These are phyloP conservation scores for Cardamine resedifolia DNA, from an alignment of 345 rosid genomes.

Conservation along the genomic window DNA sequence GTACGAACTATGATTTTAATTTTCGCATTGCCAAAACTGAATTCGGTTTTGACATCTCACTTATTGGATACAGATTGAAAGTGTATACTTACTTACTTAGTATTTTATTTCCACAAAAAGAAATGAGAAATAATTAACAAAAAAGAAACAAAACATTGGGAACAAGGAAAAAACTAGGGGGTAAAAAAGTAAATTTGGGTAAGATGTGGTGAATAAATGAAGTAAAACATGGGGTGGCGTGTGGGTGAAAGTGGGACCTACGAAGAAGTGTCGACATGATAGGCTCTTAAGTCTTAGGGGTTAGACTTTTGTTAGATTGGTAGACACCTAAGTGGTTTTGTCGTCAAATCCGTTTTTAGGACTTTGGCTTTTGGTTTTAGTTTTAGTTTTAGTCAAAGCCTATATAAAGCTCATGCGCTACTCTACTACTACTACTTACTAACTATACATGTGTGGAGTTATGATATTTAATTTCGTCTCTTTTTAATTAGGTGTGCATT, in stretches of 20 bases:
- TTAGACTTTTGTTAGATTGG: constrained; percentile 34
- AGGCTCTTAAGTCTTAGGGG: constrained; percentile 15
- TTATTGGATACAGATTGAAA: constrained; percentile 10
- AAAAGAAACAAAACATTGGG: constrained; percentile 34
- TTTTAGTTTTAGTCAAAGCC: constrained; percentile 31
- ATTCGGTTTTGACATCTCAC: constrained; percentile 11
- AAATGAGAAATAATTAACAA: constrained; percentile 12
- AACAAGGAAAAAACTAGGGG: constrained; percentile 24
- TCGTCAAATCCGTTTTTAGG: constrained; percentile 31
- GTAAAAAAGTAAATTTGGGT: constrained; percentile 38
- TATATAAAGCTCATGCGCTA: constrained; percentile 38
- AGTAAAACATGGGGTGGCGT: constrained; percentile 18
- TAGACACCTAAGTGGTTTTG: constrained; percentile 24
- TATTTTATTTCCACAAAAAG: background rate
- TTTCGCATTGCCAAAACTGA: background rate
- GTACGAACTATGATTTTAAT: background rate
- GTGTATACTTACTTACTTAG: too few species aligned
- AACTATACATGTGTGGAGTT: constrained; percentile 20
- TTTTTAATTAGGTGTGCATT: constrained; percentile 26
- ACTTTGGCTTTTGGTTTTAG: constrained; percentile 20
- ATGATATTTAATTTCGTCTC: background rate
- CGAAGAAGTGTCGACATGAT: constrained; percentile 30
- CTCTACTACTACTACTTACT: constrained; percentile 25
- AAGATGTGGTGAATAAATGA: constrained; percentile 35
- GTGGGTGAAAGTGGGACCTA: constrained; percentile 9